Base-by-base conservation (phyloP, 1,284 basidiomycete species). In the Moesziomyces parantarcticus region DNA sequence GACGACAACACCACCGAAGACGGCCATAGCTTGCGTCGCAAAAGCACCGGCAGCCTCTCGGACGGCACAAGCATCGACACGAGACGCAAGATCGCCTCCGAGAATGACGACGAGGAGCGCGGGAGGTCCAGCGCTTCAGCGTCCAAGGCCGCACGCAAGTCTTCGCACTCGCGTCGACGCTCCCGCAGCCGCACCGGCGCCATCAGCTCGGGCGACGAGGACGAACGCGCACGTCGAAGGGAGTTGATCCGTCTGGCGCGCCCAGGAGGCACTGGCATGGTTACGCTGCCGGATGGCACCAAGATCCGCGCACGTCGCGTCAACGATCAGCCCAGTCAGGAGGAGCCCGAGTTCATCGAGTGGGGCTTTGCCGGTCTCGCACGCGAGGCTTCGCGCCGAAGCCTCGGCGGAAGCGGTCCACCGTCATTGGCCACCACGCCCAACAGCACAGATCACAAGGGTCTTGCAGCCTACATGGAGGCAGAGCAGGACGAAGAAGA, bases 241-340 rank as follows among this genome's bases (percentile, higher is more conserved):
- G 71, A 79, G 50, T 58, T 81, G 22, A 77, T 83, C 34, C 75
- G 75, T 23, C 65, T 77, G 2, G 66, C 64, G 14, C 73, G 81
- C 25, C 81, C 81, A 34, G 81, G 81, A 13, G 81, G 81, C 11
- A 83, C 81, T 0, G 81, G 81, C 6, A 82, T 82, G 80, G 81
- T 83, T 23, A 83, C 81, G 0, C 70, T 83, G 0, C 79, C 79
- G 3, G 80, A 83, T 36, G 81, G 81, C 48, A 75, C 78, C 48
- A 79, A 78, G 46, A 81, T 83, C 50, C 65, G 60, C 21, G 81
- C 81, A 20, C 59, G 80, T 5, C 64, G 75, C 29, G 81, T 82
- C 39, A 80, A 74, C 52, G 77, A 83, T 40, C 62, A 52, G 20
- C 70, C 66, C 5, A 63, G 43, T 26, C 58, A 69, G 29, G 70